Conservation (phyloP, 768 basidiomycete genomes). For the Termitomyces eurrhizus region DNA sequence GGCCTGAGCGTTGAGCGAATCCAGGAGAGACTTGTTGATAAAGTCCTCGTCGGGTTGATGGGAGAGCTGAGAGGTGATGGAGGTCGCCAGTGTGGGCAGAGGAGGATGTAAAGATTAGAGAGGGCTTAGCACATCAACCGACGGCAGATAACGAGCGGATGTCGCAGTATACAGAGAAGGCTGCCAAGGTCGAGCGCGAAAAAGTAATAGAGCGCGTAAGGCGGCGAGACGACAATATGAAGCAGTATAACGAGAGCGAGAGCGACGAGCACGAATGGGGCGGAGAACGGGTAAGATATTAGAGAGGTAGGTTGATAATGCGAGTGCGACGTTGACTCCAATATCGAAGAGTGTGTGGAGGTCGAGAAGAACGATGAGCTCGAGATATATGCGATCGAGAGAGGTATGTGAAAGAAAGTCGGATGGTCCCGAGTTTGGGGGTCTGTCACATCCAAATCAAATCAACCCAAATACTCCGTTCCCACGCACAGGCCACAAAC, state of each 20-base stretch:
- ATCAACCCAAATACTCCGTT: slow-evolving; percentile 34
- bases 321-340: slow-evolving; percentile 17
- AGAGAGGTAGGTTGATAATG: slow-evolving; percentile 10
- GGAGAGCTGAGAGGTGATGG: slow-evolving; percentile 33
- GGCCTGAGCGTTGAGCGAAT: slow-evolving; percentile 79
- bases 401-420: slow-evolving; percentile 48
- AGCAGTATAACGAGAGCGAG: slow-evolving; percentile 12
- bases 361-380: slow-evolving; percentile 28
- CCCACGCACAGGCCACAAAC: slow-evolving; percentile 44
- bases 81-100: slow-evolving; percentile 51
- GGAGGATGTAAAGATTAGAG: slow-evolving; percentile 13
- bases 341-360: slow-evolving; percentile 18
- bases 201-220: slow-evolving; percentile 21
- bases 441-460: slow-evolving; percentile 42
- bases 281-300: slow-evolving; percentile 9
- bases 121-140: slow-evolving; percentile 30
- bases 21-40: slow-evolving; percentile 81
- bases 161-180: slow-evolving; percentile 10
- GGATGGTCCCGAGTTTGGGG: slow-evolving; percentile 41
- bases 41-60: slow-evolving; percentile 69
- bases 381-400: slow-evolving; percentile 40
- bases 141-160: slow-evolving; percentile 15
- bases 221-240: slow-evolving; percentile 15
- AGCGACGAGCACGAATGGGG: slow-evolving; percentile 14
- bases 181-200: slow-evolving; percentile 12